Conservation (phyloP, 352 stramenopile genomes). For the Phytophthora sp. region DNA sequence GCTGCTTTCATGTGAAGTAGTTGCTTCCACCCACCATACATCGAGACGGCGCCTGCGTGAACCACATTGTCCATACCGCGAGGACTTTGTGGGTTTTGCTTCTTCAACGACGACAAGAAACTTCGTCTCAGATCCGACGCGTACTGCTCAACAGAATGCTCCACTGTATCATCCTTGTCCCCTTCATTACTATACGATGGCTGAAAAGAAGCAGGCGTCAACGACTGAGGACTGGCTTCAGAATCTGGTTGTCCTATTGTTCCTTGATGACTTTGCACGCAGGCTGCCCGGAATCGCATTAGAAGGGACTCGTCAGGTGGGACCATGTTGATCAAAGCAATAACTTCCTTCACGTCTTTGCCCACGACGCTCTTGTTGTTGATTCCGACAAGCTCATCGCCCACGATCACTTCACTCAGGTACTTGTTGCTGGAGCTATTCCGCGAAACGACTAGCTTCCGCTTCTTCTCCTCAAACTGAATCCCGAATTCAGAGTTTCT, state of each 20-base stretch:
- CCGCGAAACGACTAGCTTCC: slow-evolving; percentile 47
- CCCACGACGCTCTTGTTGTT: slow-evolving; percentile 59
- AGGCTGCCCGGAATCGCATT: slow-evolving; percentile 57
- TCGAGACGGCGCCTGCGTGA: slow-evolving; percentile 68
- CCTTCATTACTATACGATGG: slow-evolving; percentile 13
- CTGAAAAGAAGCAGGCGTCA: slow-evolving; percentile 27
- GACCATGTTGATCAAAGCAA: slow-evolving; percentile 40
- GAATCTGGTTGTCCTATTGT: slow-evolving; percentile 1
- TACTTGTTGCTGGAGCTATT: slow-evolving; percentile 35
- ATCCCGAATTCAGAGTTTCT: slow-evolving; percentile 45
- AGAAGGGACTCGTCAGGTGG: slow-evolving; percentile 40
- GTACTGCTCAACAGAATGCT: slow-evolving; percentile 37
- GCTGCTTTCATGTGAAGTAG: slow-evolving; percentile 46
- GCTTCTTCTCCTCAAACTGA: slow-evolving; percentile 44
- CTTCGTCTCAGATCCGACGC: slow-evolving; percentile 40
- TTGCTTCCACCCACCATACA: slow-evolving; percentile 77
- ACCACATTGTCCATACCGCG: slow-evolving; percentile 47
- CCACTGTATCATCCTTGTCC: neutral
- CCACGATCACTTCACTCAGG: slow-evolving; percentile 37
- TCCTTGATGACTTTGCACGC: slow-evolving; percentile 26
- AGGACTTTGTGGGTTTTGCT: slow-evolving; percentile 32
- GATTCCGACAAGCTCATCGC: slow-evolving; percentile 70
- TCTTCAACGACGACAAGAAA: slow-evolving; percentile 47
- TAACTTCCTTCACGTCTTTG: slow-evolving; percentile 45
- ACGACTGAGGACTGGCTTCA: slow-evolving; percentile 22